Base-by-base conservation (phyloP, 768 basidiomycete species). In the Psilocybe azurescens region DNA sequence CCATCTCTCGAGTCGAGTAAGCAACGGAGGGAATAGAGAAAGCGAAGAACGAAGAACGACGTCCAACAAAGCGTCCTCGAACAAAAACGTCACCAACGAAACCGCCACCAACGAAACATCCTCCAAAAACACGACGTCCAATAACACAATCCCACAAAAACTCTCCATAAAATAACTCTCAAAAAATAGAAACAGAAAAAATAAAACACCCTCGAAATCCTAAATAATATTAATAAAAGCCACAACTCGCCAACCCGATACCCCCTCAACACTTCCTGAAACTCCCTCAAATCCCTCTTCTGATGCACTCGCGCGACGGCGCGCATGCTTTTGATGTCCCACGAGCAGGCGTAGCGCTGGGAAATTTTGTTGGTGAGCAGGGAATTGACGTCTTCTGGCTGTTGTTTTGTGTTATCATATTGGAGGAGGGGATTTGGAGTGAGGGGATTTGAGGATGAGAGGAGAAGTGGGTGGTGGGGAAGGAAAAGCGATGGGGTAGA, bases 301-400 rank as follows among this genome's bases (percentile, higher is more conserved):
- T 95, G 91, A 70, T 98, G 93, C n/a, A 97, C 97, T 11, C 88
- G 86, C 1, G 97, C 97, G 57, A 97, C 89, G 7, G 92, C 94
- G 41, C 95, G 90, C 94, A 99, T 97, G 56, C 93, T 94, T 71
- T 98, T 94, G 14, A 98, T 91, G 58, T 98, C 96, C 29, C 91
- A 83, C 28, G 91, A 75, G 59, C 94, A 91, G 0, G 93, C 91
- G 69, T 97, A 97, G 71, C 94, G 93, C 29, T 87, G 79, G 0
- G 95, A 94, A 10, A 95, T 84, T 74, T 99, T 99, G 72, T 94
- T 87, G 3, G 89, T 85, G 8, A 97, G 77, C 4, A 99, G 86
- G 0, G 93, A 85, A 1, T 89, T 90, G 2, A 99, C 94, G 70
- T 99, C 97, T 73, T 98, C 97, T 0, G 96, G 90, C 96, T 98